Evolutionary conservation across 2,329 filamentous ascomycete species (phyloP).

Genomic region (Scedosporium aurantiacum): DNA sequence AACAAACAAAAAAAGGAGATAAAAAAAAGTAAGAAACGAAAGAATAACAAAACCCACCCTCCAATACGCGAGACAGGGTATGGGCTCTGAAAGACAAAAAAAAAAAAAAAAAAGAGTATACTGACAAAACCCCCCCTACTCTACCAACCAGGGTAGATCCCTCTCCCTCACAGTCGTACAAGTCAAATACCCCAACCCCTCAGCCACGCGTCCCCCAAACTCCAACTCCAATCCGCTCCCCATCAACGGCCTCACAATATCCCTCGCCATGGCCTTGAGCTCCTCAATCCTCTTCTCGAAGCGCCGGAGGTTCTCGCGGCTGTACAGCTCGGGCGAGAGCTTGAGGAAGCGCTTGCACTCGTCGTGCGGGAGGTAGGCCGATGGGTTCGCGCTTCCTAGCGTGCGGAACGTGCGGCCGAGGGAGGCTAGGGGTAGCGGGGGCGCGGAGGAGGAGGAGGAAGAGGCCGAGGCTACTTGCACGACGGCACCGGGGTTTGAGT

Average conservation of each 20-base stretch:
- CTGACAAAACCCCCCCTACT: slow-evolving; percentile 11
- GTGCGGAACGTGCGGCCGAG: slow-evolving; percentile 67
- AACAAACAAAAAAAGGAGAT: no score
- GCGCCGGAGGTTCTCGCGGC: slow-evolving; percentile 69
- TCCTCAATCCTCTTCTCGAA: slow-evolving; percentile 86
- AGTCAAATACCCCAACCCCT: slow-evolving; percentile 37
- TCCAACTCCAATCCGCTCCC: slow-evolving; percentile 76
- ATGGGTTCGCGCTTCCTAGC: slow-evolving; percentile 49
- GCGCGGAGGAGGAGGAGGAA: slow-evolving; percentile 23
- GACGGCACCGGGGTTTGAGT: neutral
- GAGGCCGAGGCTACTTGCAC: slow-evolving; percentile 21
- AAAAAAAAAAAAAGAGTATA: slow-evolving; percentile 5
- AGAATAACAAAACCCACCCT: no score
- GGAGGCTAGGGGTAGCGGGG: slow-evolving; percentile 40
- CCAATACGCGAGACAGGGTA: slow-evolving; percentile 1
- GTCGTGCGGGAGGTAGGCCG: slow-evolving; percentile 67
- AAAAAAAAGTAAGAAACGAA: no score
- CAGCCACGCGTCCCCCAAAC: slow-evolving; percentile 32
- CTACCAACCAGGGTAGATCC: slow-evolving; percentile 38
- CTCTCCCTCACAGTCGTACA: slow-evolving; percentile 36
- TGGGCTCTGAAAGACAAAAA: slow-evolving; percentile 8
- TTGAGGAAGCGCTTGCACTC: slow-evolving; percentile 88
- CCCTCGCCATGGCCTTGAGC: slow-evolving; percentile 71
- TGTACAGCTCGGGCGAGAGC: slow-evolving; percentile 70
- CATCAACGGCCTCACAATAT: slow-evolving; percentile 77